Conservation (phyloP, 495 filamentous ascomycete species). For the Daldinia bambusicola region DNA sequence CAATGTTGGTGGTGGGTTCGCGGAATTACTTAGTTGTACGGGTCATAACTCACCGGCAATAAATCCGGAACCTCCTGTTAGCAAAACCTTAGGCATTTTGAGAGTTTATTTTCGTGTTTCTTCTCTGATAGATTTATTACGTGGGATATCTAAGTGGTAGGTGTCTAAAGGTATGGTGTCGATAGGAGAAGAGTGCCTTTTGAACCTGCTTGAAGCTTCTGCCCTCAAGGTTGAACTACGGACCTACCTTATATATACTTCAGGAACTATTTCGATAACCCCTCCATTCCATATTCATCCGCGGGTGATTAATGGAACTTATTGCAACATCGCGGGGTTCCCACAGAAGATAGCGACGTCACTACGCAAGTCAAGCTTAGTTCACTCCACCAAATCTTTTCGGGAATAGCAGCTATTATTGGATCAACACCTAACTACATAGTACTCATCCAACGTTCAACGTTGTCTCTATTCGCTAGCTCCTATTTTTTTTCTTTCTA, state of each 20-base stretch:
- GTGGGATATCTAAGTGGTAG: too few relatives aligned
- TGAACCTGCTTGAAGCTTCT: background rate
- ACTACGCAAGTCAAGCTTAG: conserved; percentile 12
- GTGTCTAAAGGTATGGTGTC: background rate
- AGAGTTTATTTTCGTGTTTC: background rate
- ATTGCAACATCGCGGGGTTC: conserved; percentile 39
- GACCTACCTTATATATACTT: background rate
- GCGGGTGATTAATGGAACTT: conserved; percentile 8
- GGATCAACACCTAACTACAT: background rate
- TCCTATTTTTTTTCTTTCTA: too few relatives aligned
- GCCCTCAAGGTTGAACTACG: background rate
- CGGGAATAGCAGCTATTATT: conserved; percentile 34
- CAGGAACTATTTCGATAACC: conserved; percentile 1
- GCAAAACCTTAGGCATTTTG: conserved; percentile 67
- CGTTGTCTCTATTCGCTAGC: background rate
- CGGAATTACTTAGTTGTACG: background rate
- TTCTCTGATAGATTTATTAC: background rate
- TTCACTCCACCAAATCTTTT: conserved; percentile 21
- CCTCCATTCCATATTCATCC: conserved; percentile 33
- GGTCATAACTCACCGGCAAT: conserved; percentile 55
- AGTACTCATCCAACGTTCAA: background rate
- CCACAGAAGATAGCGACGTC: conserved; percentile 11
- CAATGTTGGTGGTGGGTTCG: background rate
- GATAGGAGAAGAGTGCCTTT: background rate
- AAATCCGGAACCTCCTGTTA: conserved; percentile 67